phyloP scores from a whole-genome alignment of 129 eudicot species.

The Lactuca saligna region DNA sequence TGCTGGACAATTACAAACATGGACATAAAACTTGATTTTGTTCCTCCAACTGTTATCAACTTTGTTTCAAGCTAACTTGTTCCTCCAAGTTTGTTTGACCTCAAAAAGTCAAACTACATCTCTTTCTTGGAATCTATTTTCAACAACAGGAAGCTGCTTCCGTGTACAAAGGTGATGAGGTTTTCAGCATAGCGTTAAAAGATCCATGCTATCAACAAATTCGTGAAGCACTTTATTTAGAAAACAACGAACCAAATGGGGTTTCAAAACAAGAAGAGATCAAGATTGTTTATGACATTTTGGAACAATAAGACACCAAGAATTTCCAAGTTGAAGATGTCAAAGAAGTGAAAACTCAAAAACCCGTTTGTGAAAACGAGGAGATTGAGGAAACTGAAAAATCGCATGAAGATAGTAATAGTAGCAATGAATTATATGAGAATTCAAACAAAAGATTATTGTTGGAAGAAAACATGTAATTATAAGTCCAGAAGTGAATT shows the following conservation, averaged over 20 bases:
- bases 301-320: slow-evolving; percentile 22
- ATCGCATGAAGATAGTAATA: slow-evolving; percentile 19
- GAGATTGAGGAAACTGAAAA: slow-evolving; percentile 30
- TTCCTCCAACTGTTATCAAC: slow-evolving; percentile 89
- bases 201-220: slow-evolving; percentile 62
- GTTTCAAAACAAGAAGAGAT: slow-evolving; percentile 27
- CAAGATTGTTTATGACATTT: slow-evolving; percentile 10
- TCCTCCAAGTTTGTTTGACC: not conserved
- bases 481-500: slow-evolving; percentile 65
- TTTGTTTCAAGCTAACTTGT: slow-evolving; percentile 82
- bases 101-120: too few species aligned
- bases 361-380: slow-evolving; percentile 53
- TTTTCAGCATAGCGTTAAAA: slow-evolving; percentile 56
- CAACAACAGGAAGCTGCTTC: slow-evolving; percentile 73
- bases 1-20: slow-evolving; percentile 80
- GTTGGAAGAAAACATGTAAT: slow-evolving; percentile 28
- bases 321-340: slow-evolving; percentile 27
- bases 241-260: slow-evolving; percentile 17
- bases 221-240: slow-evolving; percentile 60
- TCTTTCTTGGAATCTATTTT: not conserved
- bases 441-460: slow-evolving; percentile 10
- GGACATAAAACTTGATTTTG: slow-evolving; percentile 85
- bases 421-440: not conserved
- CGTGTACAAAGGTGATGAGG: slow-evolving; percentile 55
- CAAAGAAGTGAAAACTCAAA: slow-evolving; percentile 22